Percentiles rank a stretch among this genome's conserved stretches.
These are phyloP conservation scores for Gyromitra esculenta DNA, from an alignment of 2,329 filamentous ascomycete species.

Conservation along the genomic window DNA sequence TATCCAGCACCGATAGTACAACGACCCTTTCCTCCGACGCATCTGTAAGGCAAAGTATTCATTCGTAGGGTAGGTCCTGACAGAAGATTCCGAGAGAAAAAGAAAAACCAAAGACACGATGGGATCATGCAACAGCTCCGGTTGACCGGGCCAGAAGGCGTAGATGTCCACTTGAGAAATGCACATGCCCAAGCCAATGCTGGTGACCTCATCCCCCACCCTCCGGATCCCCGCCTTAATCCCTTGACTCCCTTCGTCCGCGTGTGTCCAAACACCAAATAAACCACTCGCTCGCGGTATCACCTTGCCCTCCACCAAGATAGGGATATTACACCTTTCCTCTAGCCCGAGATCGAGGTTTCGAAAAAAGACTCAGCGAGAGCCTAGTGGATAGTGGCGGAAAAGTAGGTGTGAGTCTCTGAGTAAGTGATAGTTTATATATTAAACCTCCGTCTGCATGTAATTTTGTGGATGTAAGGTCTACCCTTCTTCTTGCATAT, in stretches of 20 bases:
- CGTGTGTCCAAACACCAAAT: slow-evolving; percentile 16
- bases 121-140: slow-evolving; percentile 39
- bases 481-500: slow-evolving; percentile 17
- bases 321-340: slow-evolving; percentile 28
- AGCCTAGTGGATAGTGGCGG: slow-evolving; percentile 11
- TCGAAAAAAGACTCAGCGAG: slow-evolving; percentile 15
- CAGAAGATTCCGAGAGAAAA: slow-evolving; percentile 4
- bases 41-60: slow-evolving; percentile 26
- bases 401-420: slow-evolving; percentile 7
- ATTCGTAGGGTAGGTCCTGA: neutral
- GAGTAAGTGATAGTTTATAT: slow-evolving; percentile 11
- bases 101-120: slow-evolving; percentile 27
- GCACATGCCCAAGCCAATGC: slow-evolving; percentile 35
- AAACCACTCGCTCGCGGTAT: slow-evolving; percentile 26
- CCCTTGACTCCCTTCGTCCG: slow-evolving; percentile 50
- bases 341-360: slow-evolving; percentile 31
- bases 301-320: slow-evolving; percentile 14
- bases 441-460: slow-evolving; percentile 22
- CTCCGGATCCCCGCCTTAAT: slow-evolving; percentile 37
- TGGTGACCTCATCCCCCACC: slow-evolving; percentile 44
- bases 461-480: slow-evolving; percentile 14
- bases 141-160: slow-evolving; percentile 36
- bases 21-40: slow-evolving; percentile 22
- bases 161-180: slow-evolving; percentile 3
- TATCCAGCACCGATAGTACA: slow-evolving; percentile 8